Evolutionary conservation across 108 stramenopile genomes (phyloP).

Genomic region (Chaetoceros muelleri): DNA sequence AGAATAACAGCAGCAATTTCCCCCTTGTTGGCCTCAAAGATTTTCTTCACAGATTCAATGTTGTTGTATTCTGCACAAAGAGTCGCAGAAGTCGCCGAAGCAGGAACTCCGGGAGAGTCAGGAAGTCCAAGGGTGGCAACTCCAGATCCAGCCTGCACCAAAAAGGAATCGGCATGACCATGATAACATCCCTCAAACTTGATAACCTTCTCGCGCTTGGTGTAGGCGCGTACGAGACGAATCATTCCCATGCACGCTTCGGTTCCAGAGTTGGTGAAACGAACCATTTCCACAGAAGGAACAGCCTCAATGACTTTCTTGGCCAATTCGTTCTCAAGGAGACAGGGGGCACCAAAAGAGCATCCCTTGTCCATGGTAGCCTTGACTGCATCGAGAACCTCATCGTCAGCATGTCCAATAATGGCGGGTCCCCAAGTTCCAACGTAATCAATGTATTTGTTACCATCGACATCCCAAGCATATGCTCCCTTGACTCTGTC

Average conservation of each 20-base stretch:
- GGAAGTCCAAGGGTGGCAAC: slow-evolving; percentile 96
- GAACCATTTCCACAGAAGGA: slow-evolving; percentile 98
- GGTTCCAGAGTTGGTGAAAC: slow-evolving; percentile 98
- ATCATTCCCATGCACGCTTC: slow-evolving; percentile 99
- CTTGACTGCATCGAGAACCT: slow-evolving; percentile 86
- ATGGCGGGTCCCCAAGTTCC: slow-evolving; percentile 99
- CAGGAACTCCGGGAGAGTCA: slow-evolving; percentile 94
- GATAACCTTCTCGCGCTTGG: slow-evolving; percentile 89
- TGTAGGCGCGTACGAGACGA: slow-evolving; percentile 94
- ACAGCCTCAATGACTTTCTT: slow-evolving; percentile 95
- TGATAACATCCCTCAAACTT: slow-evolving; percentile 99
- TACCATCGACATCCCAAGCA: slow-evolving; percentile 99
- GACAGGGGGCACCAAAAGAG: slow-evolving; percentile 93
- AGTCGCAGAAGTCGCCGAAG: slow-evolving; percentile 85
- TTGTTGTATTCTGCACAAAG: slow-evolving; percentile 97
- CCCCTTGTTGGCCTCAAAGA: slow-evolving; percentile 82
- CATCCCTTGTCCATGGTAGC: slow-evolving; percentile 95
- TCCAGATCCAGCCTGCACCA: slow-evolving; percentile 97
- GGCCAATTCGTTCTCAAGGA: slow-evolving; percentile 93
- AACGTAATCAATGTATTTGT: slow-evolving; percentile 92
- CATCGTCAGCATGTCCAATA: slow-evolving; percentile 95
- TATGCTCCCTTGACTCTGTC: slow-evolving; percentile 95
- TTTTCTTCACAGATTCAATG: slow-evolving; percentile 80
- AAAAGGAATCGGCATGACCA: slow-evolving; percentile 96
- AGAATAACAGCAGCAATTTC: slow-evolving; percentile 93